Base-by-base conservation (phyloP, 2,329 filamentous ascomycete genomes). In the Cercospora berteroae region DNA sequence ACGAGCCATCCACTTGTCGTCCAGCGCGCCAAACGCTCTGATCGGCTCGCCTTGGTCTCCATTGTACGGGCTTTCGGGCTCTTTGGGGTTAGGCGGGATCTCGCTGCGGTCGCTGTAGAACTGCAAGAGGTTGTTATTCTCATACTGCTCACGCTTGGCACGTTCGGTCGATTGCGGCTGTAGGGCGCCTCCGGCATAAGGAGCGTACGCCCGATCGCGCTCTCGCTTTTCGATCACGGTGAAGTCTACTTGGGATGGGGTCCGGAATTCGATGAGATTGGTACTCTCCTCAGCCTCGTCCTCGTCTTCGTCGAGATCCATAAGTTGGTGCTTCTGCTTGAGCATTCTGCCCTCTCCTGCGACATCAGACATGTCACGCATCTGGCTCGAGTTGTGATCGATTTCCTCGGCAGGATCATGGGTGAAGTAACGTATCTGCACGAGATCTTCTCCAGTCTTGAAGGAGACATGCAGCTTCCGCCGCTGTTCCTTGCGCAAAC, bases 351-450 rank as follows among this genome's bases (percentile, higher is more conserved):
- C 83, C 73, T 85, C 91, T 5, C 88, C 88, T 60, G 88, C 88
- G 73, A 92, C 89, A 75, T 93, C 90, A 31, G 86, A 86, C 4
- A 89, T 89, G 77, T 93, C 90, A 59, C 87, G 87, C 48, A 89
- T 85, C 84, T 92, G 88, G 74, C 88, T 90, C 64, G 85, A 83
- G 63, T 87, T 86, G 64, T 90, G 85, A 63, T 88, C 89, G 66
- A 88, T 84, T 72, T 92, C 89, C 75, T 93, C 90, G 1, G 86
- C 85, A 1, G 87, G 88, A 69, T 92, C 89, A 73, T 92, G 90
- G 64, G 88, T 87, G 79, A 94, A 93, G 60, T 89, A 81, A 70
- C 87, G 86, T 64, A 92, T 82, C 71, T 91, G 82, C 1, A 88
- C 88, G 31, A 94, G 83, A 31, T 88, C 85, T 18, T 85, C 81